These are phyloP conservation scores for Stagonosporopsis rhizophila DNA, from an alignment of 2,329 filamentous ascomycete species.

Conservation along the genomic window DNA sequence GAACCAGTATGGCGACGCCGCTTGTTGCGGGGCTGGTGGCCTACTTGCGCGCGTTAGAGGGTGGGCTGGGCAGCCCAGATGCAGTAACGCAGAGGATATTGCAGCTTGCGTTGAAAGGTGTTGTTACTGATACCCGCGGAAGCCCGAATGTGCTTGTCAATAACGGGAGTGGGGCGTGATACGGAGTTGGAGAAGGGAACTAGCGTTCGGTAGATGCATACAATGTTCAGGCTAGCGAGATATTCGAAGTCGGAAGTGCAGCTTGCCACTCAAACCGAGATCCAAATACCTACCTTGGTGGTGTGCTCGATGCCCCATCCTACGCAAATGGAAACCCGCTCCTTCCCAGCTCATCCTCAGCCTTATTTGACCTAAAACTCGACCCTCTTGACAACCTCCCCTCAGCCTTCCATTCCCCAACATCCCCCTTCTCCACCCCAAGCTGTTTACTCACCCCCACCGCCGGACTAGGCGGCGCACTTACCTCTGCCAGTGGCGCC, in stretches of 20 bases:
- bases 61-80: background rate
- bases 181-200: background rate
- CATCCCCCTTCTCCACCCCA: background rate
- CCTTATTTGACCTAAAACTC: slow-evolving; percentile 4
- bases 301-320: background rate
- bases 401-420: background rate
- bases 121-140: background rate
- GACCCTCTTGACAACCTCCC: slow-evolving; percentile 1
- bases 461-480: slow-evolving; percentile 32
- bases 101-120: slow-evolving; percentile 2
- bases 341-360: background rate
- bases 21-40: slow-evolving; percentile 72
- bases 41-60: slow-evolving; percentile 65
- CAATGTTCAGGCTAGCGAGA: background rate
- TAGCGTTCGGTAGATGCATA: background rate
- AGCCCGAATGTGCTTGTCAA: slow-evolving; percentile 4
- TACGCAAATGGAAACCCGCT: slow-evolving; percentile 32
- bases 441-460: slow-evolving; percentile 10
- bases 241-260: background rate
- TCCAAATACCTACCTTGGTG: background rate
- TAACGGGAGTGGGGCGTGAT: slow-evolving; percentile 4
- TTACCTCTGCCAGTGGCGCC: slow-evolving; percentile 35
- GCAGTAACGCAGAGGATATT: background rate
- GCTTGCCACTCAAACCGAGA: background rate
- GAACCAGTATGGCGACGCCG: slow-evolving; percentile 71